Conservation (phyloP, 176 grass and related monocot genomes). For the Phoenix roebelenii region DNA sequence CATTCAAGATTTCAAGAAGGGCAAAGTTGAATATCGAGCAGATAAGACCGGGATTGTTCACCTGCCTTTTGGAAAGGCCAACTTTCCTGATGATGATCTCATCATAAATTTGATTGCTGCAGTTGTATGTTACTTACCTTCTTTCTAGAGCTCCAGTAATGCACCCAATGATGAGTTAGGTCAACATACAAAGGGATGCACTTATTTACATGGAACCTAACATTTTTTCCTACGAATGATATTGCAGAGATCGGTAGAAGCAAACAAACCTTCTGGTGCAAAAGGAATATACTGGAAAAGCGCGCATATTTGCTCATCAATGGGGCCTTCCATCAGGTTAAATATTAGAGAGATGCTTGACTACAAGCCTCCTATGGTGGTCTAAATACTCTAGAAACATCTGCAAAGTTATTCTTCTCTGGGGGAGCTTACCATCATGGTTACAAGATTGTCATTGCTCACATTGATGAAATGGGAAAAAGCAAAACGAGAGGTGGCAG, state of each 20-base stretch:
- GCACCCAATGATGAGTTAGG: slow-evolving; percentile 4
- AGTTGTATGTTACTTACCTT: slow-evolving; percentile 51
- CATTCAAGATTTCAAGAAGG: slow-evolving; percentile 96
- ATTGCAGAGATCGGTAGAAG: slow-evolving; percentile 65
- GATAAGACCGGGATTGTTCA: slow-evolving; percentile 94
- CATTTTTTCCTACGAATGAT: slow-evolving; percentile 5
- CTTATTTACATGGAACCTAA: background rate
- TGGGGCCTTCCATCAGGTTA: slow-evolving; percentile 88
- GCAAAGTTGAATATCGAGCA: slow-evolving; percentile 95
- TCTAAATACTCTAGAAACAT: too few relatives aligned
- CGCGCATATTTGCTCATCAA: slow-evolving; percentile 75
- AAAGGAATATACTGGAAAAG: slow-evolving; percentile 97
- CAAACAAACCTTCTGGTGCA: slow-evolving; percentile 95
- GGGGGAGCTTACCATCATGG: too few relatives aligned
- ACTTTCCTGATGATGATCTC: slow-evolving; percentile 87
- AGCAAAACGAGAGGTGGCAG: too few relatives aligned
- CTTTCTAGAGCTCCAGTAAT: slow-evolving; percentile 1
- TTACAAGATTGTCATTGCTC: too few relatives aligned
- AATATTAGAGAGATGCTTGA: slow-evolving; percentile 94
- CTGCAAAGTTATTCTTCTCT: too few relatives aligned
- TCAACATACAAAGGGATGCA: background rate
- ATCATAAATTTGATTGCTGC: slow-evolving; percentile 81
- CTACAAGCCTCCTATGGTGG: slow-evolving; percentile 16
- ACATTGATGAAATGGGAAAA: too few relatives aligned
- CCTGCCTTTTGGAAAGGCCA: slow-evolving; percentile 78